Evolutionary conservation across 2,329 filamentous ascomycete genomes (phyloP).

Genomic region (Aspergillus proliferans): DNA sequence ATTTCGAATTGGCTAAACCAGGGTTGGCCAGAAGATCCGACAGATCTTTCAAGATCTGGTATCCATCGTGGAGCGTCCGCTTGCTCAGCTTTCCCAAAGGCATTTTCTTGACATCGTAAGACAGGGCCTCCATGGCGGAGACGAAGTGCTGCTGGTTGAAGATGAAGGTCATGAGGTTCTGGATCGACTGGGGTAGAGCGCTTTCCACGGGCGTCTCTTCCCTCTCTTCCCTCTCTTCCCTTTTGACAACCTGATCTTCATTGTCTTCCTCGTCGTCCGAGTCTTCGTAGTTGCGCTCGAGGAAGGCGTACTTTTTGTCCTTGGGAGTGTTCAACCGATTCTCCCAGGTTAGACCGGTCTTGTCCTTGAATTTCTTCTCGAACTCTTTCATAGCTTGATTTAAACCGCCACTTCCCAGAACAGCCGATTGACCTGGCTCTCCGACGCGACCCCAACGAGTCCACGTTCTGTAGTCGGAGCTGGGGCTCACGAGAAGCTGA

Average conservation of each 20-base stretch:
- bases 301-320: slow-evolving; percentile 63
- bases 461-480: slow-evolving; percentile 54
- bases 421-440: slow-evolving; percentile 43
- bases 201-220: slow-evolving; percentile 45
- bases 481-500: slow-evolving; percentile 49
- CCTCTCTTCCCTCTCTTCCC: slow-evolving; percentile 34
- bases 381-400: slow-evolving; percentile 40
- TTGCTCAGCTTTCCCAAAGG: slow-evolving; percentile 81
- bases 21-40: slow-evolving; percentile 58
- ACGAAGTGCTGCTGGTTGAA: slow-evolving; percentile 73
- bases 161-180: slow-evolving; percentile 70
- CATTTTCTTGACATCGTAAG: slow-evolving; percentile 57
- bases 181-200: slow-evolving; percentile 54
- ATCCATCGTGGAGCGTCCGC: slow-evolving; percentile 66
- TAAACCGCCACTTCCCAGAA: slow-evolving; percentile 35
- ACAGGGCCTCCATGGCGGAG: slow-evolving; percentile 42
- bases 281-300: slow-evolving; percentile 68
- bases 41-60: slow-evolving; percentile 69
- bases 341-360: slow-evolving; percentile 48
- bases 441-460: slow-evolving; percentile 76
- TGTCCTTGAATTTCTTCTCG: slow-evolving; percentile 53
- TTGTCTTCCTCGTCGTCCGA: slow-evolving; percentile 43
- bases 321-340: slow-evolving; percentile 46
- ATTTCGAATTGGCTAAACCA: slow-evolving; percentile 40
- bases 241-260: slow-evolving; percentile 23